Evolutionary conservation across 192 early-diverging fungal genomes (phyloP).

Genomic region (Rhizoclosmatium sp.): DNA sequence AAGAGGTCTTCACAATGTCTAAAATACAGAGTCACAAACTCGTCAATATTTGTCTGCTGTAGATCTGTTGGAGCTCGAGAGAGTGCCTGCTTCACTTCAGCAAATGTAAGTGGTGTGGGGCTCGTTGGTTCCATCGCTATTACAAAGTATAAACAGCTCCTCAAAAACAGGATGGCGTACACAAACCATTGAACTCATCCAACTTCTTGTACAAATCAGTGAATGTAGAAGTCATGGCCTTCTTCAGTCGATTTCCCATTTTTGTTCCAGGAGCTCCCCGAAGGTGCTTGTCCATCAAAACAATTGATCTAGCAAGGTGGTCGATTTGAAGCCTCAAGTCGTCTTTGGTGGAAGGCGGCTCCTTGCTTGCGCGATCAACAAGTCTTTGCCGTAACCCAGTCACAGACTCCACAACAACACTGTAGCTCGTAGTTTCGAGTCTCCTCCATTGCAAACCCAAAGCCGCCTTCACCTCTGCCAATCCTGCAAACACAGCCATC

Average conservation of each 20-base stretch:
- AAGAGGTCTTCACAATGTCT: neutral
- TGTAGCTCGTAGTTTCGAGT: neutral
- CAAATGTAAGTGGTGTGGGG: neutral
- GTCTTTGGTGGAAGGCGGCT: neutral
- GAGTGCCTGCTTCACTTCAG: neutral
- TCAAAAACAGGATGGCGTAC: neutral
- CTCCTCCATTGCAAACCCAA: neutral
- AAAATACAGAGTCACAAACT: neutral
- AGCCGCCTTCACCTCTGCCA: neutral
- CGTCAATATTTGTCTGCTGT: neutral
- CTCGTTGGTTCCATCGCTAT: neutral
- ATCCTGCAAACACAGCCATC: neutral
- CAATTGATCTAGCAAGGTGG: neutral
- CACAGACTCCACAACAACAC: neutral
- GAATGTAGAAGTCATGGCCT: neutral
- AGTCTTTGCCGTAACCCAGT: neutral
- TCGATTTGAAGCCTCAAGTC: neutral
- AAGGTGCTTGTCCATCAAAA: neutral
- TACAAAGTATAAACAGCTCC: neutral
- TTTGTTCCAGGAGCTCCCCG: neutral
- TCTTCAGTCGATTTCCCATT: neutral
- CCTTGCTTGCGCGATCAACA: neutral
- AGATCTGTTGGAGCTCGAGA: neutral
- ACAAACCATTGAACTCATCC: constrained; percentile 6
- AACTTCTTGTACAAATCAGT: neutral